phyloP scores from a whole-genome alignment of 2,329 filamentous ascomycete species.

The Ceratocystis cacaofunesta region DNA sequence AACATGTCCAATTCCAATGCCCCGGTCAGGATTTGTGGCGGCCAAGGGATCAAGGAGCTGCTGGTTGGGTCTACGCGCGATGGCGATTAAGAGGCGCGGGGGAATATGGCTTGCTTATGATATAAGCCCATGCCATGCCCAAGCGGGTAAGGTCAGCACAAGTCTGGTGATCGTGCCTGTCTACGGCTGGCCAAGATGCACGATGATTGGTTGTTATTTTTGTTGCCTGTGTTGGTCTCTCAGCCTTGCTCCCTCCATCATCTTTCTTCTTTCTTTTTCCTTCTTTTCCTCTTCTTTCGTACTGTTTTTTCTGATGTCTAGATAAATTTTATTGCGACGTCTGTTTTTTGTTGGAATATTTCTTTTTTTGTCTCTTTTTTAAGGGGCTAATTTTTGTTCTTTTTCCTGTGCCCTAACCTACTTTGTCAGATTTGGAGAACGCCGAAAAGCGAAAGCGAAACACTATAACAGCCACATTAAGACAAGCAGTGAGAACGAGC shows the following conservation, averaged over 20 bases:
- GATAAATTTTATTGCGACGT: neutral
- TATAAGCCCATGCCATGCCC: too few relatives aligned
- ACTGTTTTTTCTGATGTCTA: neutral
- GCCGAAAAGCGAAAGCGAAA: too few relatives aligned
- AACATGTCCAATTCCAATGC: too few relatives aligned
- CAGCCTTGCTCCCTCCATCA: neutral
- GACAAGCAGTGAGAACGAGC: too few relatives aligned
- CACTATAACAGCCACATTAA: too few relatives aligned
- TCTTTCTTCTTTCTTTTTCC: neutral
- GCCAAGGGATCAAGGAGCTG: neutral
- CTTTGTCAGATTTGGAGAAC: neutral
- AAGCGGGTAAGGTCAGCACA: too few relatives aligned
- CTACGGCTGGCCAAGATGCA: too few relatives aligned
- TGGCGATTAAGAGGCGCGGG: neutral
- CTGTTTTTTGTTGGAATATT: neutral
- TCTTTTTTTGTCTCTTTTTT: neutral
- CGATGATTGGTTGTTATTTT: neutral
- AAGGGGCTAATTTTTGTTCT: neutral
- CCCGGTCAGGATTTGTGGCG: too few relatives aligned
- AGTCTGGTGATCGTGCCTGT: too few relatives aligned
- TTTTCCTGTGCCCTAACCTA: neutral
- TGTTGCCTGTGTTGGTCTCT: neutral
- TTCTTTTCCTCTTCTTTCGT: neutral
- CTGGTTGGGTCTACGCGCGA: neutral
- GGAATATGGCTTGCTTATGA: neutral